Conservation (phyloP, 2,329 filamentous ascomycete genomes). For the Colletotrichum brevisporum region DNA sequence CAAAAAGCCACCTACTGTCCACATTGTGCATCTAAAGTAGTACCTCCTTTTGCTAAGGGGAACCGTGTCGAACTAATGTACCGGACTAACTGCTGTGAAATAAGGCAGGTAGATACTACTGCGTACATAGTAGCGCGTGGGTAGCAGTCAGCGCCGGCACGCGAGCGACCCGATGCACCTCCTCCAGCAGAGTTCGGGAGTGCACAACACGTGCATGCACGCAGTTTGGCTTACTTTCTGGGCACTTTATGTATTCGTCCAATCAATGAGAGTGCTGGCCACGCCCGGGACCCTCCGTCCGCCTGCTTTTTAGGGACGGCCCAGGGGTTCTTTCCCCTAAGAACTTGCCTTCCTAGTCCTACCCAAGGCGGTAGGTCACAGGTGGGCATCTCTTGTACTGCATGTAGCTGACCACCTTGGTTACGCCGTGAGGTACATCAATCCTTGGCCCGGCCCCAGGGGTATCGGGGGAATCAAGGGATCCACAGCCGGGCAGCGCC, state of each 20-base stretch:
- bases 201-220: background rate
- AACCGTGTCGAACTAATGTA: too few species aligned
- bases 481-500: conserved; percentile 27
- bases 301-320: background rate
- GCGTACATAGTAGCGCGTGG: too few species aligned
- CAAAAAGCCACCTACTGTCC: background rate
- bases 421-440: too few species aligned
- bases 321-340: background rate
- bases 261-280: background rate
- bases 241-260: conserved; percentile 1
- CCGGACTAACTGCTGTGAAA: too few species aligned
- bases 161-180: background rate
- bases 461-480: conserved; percentile 40
- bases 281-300: conserved; percentile 7
- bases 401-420: too few species aligned
- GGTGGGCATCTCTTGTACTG: too few species aligned
- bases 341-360: too few species aligned
- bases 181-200: conserved; percentile 1
- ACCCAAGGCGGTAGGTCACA: too few species aligned
- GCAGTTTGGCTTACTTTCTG: conserved; percentile 24
- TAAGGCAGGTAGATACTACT: too few species aligned
- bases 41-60: background rate
- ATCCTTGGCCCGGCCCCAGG: conserved; percentile 10
- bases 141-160: too few species aligned
- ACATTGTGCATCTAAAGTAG: background rate